phyloP scores from a whole-genome alignment of 306 rosid species.

The Prunus davidiana region DNA sequence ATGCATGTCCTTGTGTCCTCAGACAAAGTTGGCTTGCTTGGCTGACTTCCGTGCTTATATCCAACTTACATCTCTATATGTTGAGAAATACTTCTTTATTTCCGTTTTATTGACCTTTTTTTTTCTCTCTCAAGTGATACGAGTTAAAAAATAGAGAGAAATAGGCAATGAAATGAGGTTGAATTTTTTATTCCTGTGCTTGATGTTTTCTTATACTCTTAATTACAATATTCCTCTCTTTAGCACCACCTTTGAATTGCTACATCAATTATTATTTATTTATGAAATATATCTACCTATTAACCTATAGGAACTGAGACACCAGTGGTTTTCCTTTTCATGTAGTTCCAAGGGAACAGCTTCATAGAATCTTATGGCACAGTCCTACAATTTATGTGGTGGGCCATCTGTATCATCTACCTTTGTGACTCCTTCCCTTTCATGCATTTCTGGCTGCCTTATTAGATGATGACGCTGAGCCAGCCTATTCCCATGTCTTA shows the following conservation, averaged over 20 bases:
- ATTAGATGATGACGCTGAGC: background rate
- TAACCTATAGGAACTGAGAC: background rate
- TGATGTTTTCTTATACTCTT: background rate
- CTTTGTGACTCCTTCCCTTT: slow-evolving; percentile 22
- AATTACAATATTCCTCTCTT: background rate
- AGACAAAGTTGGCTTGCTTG: slow-evolving; percentile 41
- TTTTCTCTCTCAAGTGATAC: too few relatives aligned
- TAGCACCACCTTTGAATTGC: background rate
- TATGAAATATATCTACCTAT: background rate
- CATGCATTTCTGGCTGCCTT: slow-evolving; percentile 29
- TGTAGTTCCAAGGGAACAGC: slow-evolving; percentile 57
- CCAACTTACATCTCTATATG: slow-evolving; percentile 10
- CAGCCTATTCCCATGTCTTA: slow-evolving; percentile 17
- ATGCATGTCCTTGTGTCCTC: slow-evolving; percentile 33
- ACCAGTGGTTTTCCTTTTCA: slow-evolving; percentile 14
- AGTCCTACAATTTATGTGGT: slow-evolving; percentile 42
- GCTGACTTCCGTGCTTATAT: slow-evolving; percentile 34
- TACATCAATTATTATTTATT: background rate
- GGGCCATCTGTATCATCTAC: slow-evolving; percentile 39
- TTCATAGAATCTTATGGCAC: slow-evolving; percentile 66
- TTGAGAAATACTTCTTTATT: too few relatives aligned
- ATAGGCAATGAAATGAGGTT: background rate
- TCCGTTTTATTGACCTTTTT: too few relatives aligned
- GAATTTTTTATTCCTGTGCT: background rate
- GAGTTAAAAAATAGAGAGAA: too few relatives aligned